Percentiles rank a stretch among this genome's conserved stretches.
Evolutionary conservation across 2,329 filamentous ascomycete species (phyloP).

Genomic region (Phyllosticta capitalensis): DNA sequence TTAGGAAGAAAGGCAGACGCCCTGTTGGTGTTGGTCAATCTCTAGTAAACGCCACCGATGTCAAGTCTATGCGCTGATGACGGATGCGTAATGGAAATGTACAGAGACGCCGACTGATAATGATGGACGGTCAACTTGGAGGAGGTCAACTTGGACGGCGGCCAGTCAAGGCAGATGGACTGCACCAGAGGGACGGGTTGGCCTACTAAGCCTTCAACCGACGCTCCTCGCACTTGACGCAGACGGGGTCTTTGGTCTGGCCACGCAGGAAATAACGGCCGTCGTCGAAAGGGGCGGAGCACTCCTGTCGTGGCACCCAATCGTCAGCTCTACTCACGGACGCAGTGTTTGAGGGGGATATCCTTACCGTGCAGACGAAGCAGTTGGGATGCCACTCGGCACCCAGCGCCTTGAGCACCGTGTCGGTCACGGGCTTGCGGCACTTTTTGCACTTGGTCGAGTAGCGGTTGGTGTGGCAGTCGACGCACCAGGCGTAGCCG

Average conservation of each 20-base stretch:
- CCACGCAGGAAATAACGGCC: constrained; percentile 55
- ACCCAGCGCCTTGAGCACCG: constrained; percentile 81
- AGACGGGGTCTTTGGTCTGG: constrained; percentile 49
- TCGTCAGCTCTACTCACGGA: background rate
- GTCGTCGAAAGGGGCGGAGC: constrained; percentile 50
- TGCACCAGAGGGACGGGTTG: no score
- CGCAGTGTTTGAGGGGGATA: background rate
- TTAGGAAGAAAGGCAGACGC: no score
- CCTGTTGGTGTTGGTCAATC: no score
- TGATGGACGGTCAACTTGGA: no score
- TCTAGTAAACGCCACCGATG: no score
- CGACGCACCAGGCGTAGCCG: constrained; percentile 93
- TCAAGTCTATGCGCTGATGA: no score
- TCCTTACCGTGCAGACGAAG: constrained; percentile 65
- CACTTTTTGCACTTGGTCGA: constrained; percentile 84
- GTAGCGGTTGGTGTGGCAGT: constrained; percentile 84
- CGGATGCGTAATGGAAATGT: no score
- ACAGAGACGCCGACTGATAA: no score
- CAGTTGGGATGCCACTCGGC: constrained; percentile 90
- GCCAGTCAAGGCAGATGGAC: background rate
- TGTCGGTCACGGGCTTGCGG: constrained; percentile 72
- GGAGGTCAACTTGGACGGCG: no score
- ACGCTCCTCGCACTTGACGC: constrained; percentile 52
- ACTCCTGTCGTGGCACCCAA: constrained; percentile 39
- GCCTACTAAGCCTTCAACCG: constrained; percentile 46